Evolutionary conservation across 371 early-diverging fungal species (phyloP), one percentile per base, ranked within the genome.

Genomic region (Antonospora locustae): DNA sequence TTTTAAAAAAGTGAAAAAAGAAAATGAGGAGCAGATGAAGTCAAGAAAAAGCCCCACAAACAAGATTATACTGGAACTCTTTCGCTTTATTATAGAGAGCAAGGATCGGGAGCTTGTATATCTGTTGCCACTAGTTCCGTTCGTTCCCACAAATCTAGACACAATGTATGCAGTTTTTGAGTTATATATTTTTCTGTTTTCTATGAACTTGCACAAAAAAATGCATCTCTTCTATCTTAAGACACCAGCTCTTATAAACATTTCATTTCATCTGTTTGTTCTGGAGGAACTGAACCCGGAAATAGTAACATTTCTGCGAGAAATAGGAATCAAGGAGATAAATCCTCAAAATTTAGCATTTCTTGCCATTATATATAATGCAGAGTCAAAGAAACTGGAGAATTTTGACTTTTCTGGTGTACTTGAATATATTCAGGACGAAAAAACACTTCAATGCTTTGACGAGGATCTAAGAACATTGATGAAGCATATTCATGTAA

Each of bases 331-430:
- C 3, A 39, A 52, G 52, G 40, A 29, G 41, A 14, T 9, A 34
- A 9, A 9, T 9, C 14, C 34, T 34, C 39, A 41, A 25, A 52
- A 37, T 29, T 19, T 52, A 4, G 40, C 27, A 28, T 55, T 55
- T 20, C 47, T 55, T 5, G 47, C 14, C 6, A 43, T 68, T 9
- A 17, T 68, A 19, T 63, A 68, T 51, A 53, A 59, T 14, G 49
- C 60, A 32, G 69, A 68, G 37, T 37, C 28, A 22, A 51, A 48
- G 14, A 68, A 68, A 50, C 24, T 68, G 3, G 39, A 60, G 22
- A 68, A 68, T 47, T 68, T 60, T 44, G 65, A 68, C 41, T 68
- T 48, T 43, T 61, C 59, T 17, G 69, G 69, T 7, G 53, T 68
- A 28, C 22, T 68, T 16, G 56, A 55, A 22, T 68, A 68, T 27